Percentiles rank a stretch among this genome's conserved stretches.
Evolutionary conservation across 345 rosid genomes (phyloP).

Genomic region (Fremontodendron californicum): DNA sequence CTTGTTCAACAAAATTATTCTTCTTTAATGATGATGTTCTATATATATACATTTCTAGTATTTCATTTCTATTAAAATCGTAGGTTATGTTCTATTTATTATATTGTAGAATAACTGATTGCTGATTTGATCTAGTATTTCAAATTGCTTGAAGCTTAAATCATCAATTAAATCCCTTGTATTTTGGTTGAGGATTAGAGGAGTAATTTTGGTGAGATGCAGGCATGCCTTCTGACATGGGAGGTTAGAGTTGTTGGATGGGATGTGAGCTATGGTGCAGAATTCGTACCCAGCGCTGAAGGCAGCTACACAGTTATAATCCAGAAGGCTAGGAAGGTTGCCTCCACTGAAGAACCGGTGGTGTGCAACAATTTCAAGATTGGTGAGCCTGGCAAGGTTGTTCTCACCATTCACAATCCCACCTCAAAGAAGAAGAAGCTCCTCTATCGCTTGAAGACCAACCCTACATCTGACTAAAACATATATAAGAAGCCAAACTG

Average conservation of each 20-base stretch:
- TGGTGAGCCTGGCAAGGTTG: slow-evolving; percentile 66
- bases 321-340: slow-evolving; percentile 56
- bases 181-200: slow-evolving; percentile 2
- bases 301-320: slow-evolving; percentile 72
- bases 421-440: slow-evolving; percentile 34
- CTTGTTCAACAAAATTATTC: no score
- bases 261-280: slow-evolving; percentile 77
- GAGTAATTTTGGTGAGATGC: no score
- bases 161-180: background rate
- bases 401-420: slow-evolving; percentile 65
- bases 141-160: no score
- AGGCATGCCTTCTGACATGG: slow-evolving; percentile 57
- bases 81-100: no score
- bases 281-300: slow-evolving; percentile 63
- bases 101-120: no score
- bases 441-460: background rate
- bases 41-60: no score
- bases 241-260: slow-evolving; percentile 77
- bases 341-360: slow-evolving; percentile 51
- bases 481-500: background rate
- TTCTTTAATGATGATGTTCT: no score
- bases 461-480: slow-evolving; percentile 29
- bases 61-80: no score
- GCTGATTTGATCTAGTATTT: no score
- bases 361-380: slow-evolving; percentile 53